These are phyloP conservation scores for Posidonia australis DNA, from an alignment of 106 monocot genomes.

Conservation along the genomic window DNA sequence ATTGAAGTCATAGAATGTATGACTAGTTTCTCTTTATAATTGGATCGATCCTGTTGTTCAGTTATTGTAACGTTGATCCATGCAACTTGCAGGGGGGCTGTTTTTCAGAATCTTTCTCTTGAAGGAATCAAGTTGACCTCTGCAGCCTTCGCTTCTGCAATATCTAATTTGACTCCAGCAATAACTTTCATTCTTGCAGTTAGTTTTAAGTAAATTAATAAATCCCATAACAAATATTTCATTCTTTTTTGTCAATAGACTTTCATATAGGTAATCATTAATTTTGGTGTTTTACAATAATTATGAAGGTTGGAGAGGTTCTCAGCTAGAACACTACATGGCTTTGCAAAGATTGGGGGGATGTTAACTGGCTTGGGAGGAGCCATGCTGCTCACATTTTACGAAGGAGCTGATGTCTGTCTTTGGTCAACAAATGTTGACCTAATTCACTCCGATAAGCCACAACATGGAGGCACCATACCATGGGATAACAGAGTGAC, in stretches of 20 bases:
- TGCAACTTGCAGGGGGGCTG: constrained; percentile 26
- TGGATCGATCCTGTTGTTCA: too few relatives aligned
- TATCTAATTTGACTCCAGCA: constrained; percentile 43
- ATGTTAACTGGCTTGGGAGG: constrained; percentile 60
- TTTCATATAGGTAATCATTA: too few relatives aligned
- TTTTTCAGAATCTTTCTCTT: constrained; percentile 47
- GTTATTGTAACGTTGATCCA: too few relatives aligned
- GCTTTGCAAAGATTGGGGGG: constrained; percentile 57
- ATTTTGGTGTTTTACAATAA: too few relatives aligned
- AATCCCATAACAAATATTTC: too few relatives aligned
- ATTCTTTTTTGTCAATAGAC: too few relatives aligned
- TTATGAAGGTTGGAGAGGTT: constrained; percentile 57
- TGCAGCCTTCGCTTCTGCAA: constrained; percentile 35
- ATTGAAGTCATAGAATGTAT: too few relatives aligned
- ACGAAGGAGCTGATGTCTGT: constrained; percentile 42
- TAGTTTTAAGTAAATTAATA: constrained; percentile 31
- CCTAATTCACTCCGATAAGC: constrained; percentile 13
- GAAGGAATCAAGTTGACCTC: constrained; percentile 42
- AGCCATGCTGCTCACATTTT: constrained; percentile 81
- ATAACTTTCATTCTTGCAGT: constrained; percentile 45
- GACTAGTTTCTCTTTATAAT: too few relatives aligned
- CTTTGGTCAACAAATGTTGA: constrained; percentile 36
- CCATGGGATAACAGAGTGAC: constrained; percentile 12
- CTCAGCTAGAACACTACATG: constrained; percentile 12
- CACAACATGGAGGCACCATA: too few relatives aligned